Evolutionary conservation across 345 rosid genomes (phyloP).

Genomic region (Microcos paniculata): DNA sequence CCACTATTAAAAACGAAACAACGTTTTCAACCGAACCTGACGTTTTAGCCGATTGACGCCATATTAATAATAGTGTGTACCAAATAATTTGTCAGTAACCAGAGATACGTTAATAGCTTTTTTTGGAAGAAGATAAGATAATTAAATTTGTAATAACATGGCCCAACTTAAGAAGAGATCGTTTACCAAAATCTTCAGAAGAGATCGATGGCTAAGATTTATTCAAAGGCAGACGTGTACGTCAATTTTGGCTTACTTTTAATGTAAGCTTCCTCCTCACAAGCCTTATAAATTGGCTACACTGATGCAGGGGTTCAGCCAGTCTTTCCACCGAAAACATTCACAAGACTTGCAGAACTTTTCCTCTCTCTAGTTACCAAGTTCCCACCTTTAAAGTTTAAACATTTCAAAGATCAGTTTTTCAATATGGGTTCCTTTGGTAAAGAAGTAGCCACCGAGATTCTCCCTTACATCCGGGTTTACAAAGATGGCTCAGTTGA

Average conservation of each 20-base stretch:
- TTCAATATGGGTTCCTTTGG: not conserved
- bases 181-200: too few species aligned
- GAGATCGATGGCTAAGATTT: too few species aligned
- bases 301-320: too few species aligned
- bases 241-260: not conserved
- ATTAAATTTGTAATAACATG: too few species aligned
- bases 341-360: not conserved
- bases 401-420: not conserved
- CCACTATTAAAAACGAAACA: too few species aligned
- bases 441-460: slow-evolving; percentile 30
- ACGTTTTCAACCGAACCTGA: too few species aligned
- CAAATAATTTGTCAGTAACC: too few species aligned
- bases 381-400: not conserved
- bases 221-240: not conserved
- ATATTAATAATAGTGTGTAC: too few species aligned
- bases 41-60: too few species aligned
- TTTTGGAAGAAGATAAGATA: too few species aligned
- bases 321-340: not conserved
- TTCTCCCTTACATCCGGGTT: slow-evolving; percentile 23
- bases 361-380: not conserved
- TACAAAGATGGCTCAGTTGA: slow-evolving; percentile 42
- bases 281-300: not conserved
- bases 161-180: too few species aligned
- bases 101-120: too few species aligned
- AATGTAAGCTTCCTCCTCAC: not conserved